phyloP scores from a whole-genome alignment of 768 basidiomycete species.

The Macrocybe gigantea region DNA sequence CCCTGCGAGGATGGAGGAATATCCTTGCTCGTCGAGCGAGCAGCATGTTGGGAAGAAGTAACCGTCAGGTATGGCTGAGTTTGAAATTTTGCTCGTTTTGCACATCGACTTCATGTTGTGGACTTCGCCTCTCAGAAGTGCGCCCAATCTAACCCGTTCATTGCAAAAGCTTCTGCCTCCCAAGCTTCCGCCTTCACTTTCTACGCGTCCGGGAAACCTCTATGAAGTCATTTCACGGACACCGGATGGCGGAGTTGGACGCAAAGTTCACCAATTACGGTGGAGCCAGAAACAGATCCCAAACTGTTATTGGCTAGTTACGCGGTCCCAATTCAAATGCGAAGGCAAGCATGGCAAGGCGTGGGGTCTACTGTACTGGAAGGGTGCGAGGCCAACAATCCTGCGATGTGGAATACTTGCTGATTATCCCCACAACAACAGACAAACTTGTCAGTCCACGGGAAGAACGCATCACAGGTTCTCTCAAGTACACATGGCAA shows the following conservation, averaged over 20 bases:
- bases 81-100: conserved; percentile 16
- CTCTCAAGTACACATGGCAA: conserved; percentile 71
- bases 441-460: conserved; percentile 54
- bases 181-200: conserved; percentile 55
- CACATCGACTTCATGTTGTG: conserved; percentile 25
- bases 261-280: conserved; percentile 63
- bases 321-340: conserved; percentile 62
- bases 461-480: conserved; percentile 63
- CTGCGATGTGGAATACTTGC: conserved; percentile 1
- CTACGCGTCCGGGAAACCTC: conserved; percentile 52
- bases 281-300: conserved; percentile 67
- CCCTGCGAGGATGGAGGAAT: no score
- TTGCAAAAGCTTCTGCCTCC: conserved; percentile 56
- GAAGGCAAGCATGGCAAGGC: conserved; percentile 76
- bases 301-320: conserved; percentile 72
- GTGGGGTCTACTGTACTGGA: conserved; percentile 79
- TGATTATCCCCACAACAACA: conserved; percentile 15
- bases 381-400: conserved; percentile 43
- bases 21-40: conserved; percentile 8
- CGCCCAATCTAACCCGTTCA: conserved; percentile 24
- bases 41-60: conserved; percentile 15
- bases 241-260: conserved; percentile 63
- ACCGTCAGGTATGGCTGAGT: conserved; percentile 13
- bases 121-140: conserved; percentile 20
- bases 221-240: conserved; percentile 69